Evolutionary conservation across 1,284 basidiomycete genomes (phyloP), one percentile per base, ranked within the genome.

Genomic region (Jaminaea rosea): DNA sequence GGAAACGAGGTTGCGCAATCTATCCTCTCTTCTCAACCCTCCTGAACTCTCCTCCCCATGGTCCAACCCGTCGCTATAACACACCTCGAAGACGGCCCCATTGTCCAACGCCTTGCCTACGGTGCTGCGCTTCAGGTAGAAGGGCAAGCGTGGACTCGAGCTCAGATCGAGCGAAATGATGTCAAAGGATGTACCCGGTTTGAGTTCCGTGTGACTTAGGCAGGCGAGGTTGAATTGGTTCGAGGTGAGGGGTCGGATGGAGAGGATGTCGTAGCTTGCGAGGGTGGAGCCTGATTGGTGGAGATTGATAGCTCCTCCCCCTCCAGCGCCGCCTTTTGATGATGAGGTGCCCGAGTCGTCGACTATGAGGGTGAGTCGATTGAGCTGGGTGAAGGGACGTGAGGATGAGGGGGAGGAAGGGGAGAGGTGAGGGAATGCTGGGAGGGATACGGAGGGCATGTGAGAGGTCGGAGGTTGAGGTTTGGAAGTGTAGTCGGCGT

Each of bases 1-100:
- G 42, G 58, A 52, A 32, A 73, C 67, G 19, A 73, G 53, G 28
- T 73, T 72, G 5, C 68, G 54, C 7, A 42, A 23, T 13, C 39
- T n/a, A 42, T 42, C 68, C 26, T 24, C 29, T 17, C 8, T 17
- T 11, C n/a, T 23, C 13, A 1, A 5, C 21, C 17, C 29, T 21
- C 29, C 34, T 21, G 46, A 52, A 4, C 23, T 28, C 11, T 15
- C 24, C 19, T 4, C 29, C 11, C 31, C 24, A 29, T 24, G 34
- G 17, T 39, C 39, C 10, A 67, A 46, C 0, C 59, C 61, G 21
- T 55, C 50, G 7, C 57, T 46, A 59, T 91, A 88, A 53, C 78
- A 79, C 46, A 92, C 80, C 71, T 91, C 88, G 64, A 92, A 90
- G 0, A 84, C 83, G 0, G 83, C 84, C 5, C 89, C 89, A 58